Evolutionary conservation across 2,329 filamentous ascomycete genomes (phyloP).

Genomic region (Aspergillus tanneri): DNA sequence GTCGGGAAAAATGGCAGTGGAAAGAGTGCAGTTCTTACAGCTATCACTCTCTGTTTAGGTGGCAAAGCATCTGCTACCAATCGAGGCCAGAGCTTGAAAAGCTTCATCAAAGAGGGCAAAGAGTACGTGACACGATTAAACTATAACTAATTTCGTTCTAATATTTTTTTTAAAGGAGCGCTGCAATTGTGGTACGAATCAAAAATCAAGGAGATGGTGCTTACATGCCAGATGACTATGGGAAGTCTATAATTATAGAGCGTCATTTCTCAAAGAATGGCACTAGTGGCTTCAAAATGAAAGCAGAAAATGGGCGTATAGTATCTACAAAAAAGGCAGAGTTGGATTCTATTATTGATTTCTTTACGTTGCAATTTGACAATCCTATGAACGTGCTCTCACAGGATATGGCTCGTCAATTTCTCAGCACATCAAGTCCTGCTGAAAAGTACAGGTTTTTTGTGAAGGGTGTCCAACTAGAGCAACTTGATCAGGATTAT

Average conservation of each 20-base stretch:
- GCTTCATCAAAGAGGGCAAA: constrained; percentile 83
- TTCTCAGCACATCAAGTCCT: constrained; percentile 80
- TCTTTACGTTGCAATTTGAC: constrained; percentile 89
- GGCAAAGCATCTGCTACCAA: constrained; percentile 93
- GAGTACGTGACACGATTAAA: constrained; percentile 55
- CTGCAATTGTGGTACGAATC: constrained; percentile 75
- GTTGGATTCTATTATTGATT: constrained; percentile 89
- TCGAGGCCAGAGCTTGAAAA: constrained; percentile 83
- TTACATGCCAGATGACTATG: constrained; percentile 79
- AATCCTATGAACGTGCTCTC: constrained; percentile 95
- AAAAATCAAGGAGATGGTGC: constrained; percentile 87
- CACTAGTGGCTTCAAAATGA: constrained; percentile 81
- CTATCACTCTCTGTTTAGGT: constrained; percentile 89
- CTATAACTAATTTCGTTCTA: constrained; percentile 7
- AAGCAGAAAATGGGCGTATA: constrained; percentile 65
- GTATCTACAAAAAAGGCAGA: constrained; percentile 83
- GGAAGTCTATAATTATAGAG: constrained; percentile 84
- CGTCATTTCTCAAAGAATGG: constrained; percentile 77
- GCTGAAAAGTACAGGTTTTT: constrained; percentile 95
- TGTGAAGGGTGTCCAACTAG: constrained; percentile 87
- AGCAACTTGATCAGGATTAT: constrained; percentile 90
- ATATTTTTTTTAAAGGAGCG: constrained; percentile 35
- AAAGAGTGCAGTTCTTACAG: constrained; percentile 93
- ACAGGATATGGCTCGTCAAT: constrained; percentile 91
- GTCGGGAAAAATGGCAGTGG: constrained; percentile 97